phyloP scores from a whole-genome alignment of 2,329 filamentous ascomycete species.

The Aspergillus nomiae region DNA sequence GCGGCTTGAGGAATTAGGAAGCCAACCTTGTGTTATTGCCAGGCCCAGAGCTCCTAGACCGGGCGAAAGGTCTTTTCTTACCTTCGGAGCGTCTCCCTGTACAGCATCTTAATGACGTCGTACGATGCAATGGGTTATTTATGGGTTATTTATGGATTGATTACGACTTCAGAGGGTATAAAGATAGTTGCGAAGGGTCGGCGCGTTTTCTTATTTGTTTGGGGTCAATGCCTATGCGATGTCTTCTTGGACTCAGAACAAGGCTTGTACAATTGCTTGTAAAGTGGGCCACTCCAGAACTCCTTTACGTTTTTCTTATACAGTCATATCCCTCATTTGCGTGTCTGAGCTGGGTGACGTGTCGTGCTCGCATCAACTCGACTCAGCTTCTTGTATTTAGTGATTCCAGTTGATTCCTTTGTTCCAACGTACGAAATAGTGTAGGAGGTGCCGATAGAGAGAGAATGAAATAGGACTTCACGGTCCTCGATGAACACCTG shows the following conservation, averaged over 20 bases:
- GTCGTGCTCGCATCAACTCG: not conserved
- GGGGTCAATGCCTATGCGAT: not conserved
- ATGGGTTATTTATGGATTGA: conserved; percentile 15
- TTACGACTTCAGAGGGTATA: conserved; percentile 1
- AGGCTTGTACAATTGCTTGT: conserved; percentile 6
- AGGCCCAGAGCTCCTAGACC: not conserved
- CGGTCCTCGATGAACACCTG: not conserved
- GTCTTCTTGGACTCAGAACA: not conserved
- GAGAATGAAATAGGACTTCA: conserved; percentile 4
- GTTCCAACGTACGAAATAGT: not conserved
- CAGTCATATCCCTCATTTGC: not conserved
- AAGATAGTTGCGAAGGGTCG: not conserved
- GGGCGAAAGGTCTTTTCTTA: conserved; percentile 6
- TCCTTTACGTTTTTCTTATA: not conserved
- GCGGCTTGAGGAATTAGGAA: not conserved
- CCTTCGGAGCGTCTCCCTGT: conserved; percentile 15
- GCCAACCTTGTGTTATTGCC: not conserved
- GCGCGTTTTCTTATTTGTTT: not conserved
- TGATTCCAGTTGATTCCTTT: not conserved
- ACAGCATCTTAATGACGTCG: conserved; percentile 17
- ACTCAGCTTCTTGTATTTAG: not conserved
- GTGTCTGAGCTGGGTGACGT: not conserved
- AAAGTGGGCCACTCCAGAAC: not conserved
- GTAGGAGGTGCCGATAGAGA: conserved; percentile 5
- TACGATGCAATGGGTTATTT: conserved; percentile 19